A percentile compares a stretch with the other conserved stretches of the same genome.
phyloP scores from a whole-genome alignment of 1,284 basidiomycete genomes.

The Ganoderma multipileum region DNA sequence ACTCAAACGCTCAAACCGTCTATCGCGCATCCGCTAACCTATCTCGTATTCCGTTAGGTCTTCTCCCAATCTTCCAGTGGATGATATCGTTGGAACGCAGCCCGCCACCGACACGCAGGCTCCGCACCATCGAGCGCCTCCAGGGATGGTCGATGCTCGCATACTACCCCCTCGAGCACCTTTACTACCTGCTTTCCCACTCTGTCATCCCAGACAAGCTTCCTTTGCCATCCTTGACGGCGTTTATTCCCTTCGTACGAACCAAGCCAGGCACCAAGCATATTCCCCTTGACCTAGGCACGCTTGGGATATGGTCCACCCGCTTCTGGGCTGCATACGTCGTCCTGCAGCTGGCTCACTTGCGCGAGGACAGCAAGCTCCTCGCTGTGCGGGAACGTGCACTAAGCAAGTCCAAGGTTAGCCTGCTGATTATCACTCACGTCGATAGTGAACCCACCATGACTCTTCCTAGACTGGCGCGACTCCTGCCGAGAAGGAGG shows the following conservation, averaged over 20 bases:
- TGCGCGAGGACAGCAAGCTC: conserved; percentile 70
- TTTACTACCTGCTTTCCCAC: conserved; percentile 73
- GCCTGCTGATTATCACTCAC: background rate
- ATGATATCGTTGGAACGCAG: conserved; percentile 73
- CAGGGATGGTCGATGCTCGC: conserved; percentile 87
- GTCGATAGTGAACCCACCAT: background rate
- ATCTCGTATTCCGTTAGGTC: conserved; percentile 49
- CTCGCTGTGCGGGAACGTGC: conserved; percentile 59
- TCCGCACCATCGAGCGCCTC: conserved; percentile 79
- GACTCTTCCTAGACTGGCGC: conserved; percentile 34
- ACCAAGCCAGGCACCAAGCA: conserved; percentile 42
- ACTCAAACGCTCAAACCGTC: conserved; percentile 1
- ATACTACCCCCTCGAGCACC: conserved; percentile 84
- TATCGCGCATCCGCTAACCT: conserved; percentile 2
- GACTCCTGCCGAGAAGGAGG: conserved; percentile 58
- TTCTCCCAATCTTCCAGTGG: conserved; percentile 82
- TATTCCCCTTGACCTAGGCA: conserved; percentile 53
- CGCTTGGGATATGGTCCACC: conserved; percentile 66
- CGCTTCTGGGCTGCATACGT: conserved; percentile 83
- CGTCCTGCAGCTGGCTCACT: conserved; percentile 73
- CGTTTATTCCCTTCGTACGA: conserved; percentile 38
- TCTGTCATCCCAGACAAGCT: conserved; percentile 65
- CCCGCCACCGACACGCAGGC: conserved; percentile 68
- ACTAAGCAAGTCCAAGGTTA: conserved; percentile 63
- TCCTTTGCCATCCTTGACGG: conserved; percentile 49